Evolutionary conservation across 1,284 basidiomycete species (phyloP), one percentile per base, ranked within the genome.

Genomic region (Ganoderma lingzhi): DNA sequence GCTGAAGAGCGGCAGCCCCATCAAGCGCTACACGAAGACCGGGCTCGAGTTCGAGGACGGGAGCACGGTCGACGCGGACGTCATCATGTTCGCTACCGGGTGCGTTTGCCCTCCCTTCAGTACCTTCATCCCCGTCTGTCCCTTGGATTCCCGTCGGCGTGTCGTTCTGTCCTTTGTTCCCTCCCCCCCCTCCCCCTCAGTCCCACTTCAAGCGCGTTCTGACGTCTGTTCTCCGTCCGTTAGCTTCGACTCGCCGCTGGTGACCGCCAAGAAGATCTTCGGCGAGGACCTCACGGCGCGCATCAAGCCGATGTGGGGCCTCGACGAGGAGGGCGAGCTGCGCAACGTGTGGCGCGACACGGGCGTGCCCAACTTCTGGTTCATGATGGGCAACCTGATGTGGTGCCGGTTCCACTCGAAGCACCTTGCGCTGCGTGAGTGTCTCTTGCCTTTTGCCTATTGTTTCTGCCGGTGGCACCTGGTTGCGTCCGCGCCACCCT

Each of bases 1-100:
- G 77, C 80, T 94, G 62, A 92, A 93, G 80, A 89, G 85, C 74
- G 90, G 90, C 64, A 85, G 83, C 58, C 81, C 84, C 65, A 86
- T 91, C 70, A 82, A 85, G 66, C 76, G 79, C 53, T 90, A 88
- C 75, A 90, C 86, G 0, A 83, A 86, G 72, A 84, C 79, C 8
- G 87, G 87, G 0, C 75, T 94, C 12, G 83, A 83, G 61, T 94
- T 94, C 73, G 86, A 87, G 67, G 85, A 94, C 71, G 91, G 91
- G 9, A 87, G 84, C 35, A 85, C 86, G 70, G 77, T 93, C 39
- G 80, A 86, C 12, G 91, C 89, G 15, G 92, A 95, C 76, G 85
- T 92, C 17, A 86, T 94, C 32, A 75, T 94, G 17, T 89, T 90
- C 78, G 88, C 89, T 2, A 92, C 90, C 9, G 90, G 90, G 83